Conservation (phyloP, 495 filamentous ascomycete genomes). For the Delitschia confertaspora region DNA sequence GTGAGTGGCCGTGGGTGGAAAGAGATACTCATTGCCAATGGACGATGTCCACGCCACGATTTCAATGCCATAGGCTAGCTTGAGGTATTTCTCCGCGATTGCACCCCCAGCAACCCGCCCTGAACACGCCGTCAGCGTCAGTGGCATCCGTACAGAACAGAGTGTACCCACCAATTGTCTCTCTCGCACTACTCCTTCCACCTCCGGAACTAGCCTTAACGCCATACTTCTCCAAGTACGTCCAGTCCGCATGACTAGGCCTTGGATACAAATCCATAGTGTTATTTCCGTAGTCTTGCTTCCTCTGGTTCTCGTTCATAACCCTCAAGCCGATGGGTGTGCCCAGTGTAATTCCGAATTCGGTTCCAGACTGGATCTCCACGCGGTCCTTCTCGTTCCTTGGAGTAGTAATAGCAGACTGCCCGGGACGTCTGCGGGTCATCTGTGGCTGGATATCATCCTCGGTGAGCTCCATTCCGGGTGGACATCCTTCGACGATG, state of each 20-base stretch:
- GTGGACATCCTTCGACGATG: conserved; percentile 57
- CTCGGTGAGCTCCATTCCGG: conserved; percentile 81
- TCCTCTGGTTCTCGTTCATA: conserved; percentile 84
- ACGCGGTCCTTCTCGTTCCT: conserved; percentile 88
- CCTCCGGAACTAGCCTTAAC: conserved; percentile 90
- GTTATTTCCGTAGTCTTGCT: conserved; percentile 82
- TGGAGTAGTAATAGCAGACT: conserved; percentile 83
- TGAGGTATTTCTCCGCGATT: conserved; percentile 89
- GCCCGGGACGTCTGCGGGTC: conserved; percentile 82
- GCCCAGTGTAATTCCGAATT: conserved; percentile 84
- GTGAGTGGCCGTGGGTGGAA: conserved; percentile 67
- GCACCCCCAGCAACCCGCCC: conserved; percentile 88
- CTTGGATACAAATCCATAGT: conserved; percentile 91
- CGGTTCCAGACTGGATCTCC: conserved; percentile 87
- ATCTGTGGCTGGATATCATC: conserved; percentile 91
- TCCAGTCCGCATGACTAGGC: conserved; percentile 92
- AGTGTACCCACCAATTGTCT: conserved; percentile 69
- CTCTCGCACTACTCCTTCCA: conserved; percentile 81
- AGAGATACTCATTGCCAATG: conserved; percentile 74
- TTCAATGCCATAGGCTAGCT: conserved; percentile 70
- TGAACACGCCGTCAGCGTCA: conserved; percentile 23
- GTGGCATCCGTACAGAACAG: not conserved
- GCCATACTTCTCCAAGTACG: conserved; percentile 95
- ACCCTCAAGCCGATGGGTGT: conserved; percentile 87
- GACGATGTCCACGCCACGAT: conserved; percentile 87